Conservation (phyloP, 257 asterid species). For the Nemophila menziesii region DNA sequence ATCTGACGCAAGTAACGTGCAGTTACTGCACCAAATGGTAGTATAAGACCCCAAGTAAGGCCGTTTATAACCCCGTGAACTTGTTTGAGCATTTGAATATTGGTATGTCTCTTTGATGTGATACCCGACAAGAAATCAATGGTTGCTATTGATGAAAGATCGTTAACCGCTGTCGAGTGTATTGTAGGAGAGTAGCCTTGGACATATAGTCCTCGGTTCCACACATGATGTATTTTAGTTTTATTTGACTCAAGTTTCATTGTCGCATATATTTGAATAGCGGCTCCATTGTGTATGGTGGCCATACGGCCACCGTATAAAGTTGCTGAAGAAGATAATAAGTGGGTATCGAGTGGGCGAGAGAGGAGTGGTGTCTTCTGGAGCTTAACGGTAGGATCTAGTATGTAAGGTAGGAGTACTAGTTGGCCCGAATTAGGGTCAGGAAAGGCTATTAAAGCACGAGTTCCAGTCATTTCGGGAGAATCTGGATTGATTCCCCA, state of each 20-base stretch:
- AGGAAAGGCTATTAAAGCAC: slow-evolving; percentile 69
- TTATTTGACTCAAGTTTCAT: slow-evolving; percentile 46
- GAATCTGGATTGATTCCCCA: slow-evolving; percentile 80
- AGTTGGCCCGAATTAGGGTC: slow-evolving; percentile 88
- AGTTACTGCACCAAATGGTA: slow-evolving; percentile 58
- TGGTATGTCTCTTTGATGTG: slow-evolving; percentile 21
- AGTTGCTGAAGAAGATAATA: slow-evolving; percentile 57
- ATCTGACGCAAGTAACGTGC: slow-evolving; percentile 65
- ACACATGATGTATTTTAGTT: slow-evolving; percentile 56
- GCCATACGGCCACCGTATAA: slow-evolving; percentile 84
- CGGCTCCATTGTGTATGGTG: slow-evolving; percentile 65
- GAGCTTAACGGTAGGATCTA: slow-evolving; percentile 63
- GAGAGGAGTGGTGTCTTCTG: slow-evolving; percentile 63
- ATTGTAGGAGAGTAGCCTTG: slow-evolving; percentile 94
- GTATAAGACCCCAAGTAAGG: slow-evolving; percentile 68
- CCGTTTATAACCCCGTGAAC: slow-evolving; percentile 56
- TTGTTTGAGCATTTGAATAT: slow-evolving; percentile 29
- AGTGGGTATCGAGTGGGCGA: slow-evolving; percentile 72
- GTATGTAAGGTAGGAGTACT: slow-evolving; percentile 65
- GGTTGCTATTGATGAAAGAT: slow-evolving; percentile 59
- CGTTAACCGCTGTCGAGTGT: slow-evolving; percentile 51
- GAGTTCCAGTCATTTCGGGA: slow-evolving; percentile 80
- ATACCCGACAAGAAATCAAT: slow-evolving; percentile 54
- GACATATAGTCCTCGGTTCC: slow-evolving; percentile 84
- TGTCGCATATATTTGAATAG: slow-evolving; percentile 52